Percentiles rank a stretch among this genome's conserved stretches.
Evolutionary conservation across 2,329 filamentous ascomycete species (phyloP).

Genomic region (Calycina herbarum): DNA sequence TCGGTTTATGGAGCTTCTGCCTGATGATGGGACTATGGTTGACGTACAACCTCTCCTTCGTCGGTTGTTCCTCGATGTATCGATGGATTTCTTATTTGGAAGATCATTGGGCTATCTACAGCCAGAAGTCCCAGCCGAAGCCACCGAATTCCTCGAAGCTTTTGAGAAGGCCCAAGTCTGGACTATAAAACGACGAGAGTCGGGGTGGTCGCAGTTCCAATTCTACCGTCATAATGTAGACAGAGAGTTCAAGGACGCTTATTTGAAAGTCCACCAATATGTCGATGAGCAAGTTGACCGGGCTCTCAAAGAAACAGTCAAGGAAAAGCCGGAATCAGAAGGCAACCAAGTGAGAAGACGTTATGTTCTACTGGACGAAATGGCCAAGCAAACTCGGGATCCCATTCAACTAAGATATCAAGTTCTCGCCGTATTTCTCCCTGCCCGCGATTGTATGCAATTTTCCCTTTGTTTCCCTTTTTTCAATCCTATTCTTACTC

Average conservation of each 20-base stretch:
- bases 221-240: background rate
- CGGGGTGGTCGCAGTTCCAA: background rate
- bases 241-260: conserved; percentile 6
- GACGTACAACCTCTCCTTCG: conserved; percentile 3
- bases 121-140: background rate
- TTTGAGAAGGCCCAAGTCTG: background rate
- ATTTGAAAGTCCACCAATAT: conserved; percentile 44
- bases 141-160: conserved; percentile 5
- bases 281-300: conserved; percentile 47
- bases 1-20: conserved; percentile 3
- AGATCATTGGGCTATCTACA: conserved; percentile 1
- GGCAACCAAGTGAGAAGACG: conserved; percentile 37
- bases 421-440: conserved; percentile 52
- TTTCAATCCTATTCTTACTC: too few species aligned
- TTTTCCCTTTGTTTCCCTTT: too few species aligned
- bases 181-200: background rate
- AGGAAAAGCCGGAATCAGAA: conserved; percentile 32
- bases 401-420: conserved; percentile 40
- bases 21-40: background rate
- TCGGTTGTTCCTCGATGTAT: conserved; percentile 9
- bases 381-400: conserved; percentile 48
- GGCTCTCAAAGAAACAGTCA: conserved; percentile 29
- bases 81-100: conserved; percentile 12
- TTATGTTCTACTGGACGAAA: conserved; percentile 58
- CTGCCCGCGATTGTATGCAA: conserved; percentile 49